phyloP scores from a whole-genome alignment of 139 green algal genomes.

The Haematococcus lacustris region DNA sequence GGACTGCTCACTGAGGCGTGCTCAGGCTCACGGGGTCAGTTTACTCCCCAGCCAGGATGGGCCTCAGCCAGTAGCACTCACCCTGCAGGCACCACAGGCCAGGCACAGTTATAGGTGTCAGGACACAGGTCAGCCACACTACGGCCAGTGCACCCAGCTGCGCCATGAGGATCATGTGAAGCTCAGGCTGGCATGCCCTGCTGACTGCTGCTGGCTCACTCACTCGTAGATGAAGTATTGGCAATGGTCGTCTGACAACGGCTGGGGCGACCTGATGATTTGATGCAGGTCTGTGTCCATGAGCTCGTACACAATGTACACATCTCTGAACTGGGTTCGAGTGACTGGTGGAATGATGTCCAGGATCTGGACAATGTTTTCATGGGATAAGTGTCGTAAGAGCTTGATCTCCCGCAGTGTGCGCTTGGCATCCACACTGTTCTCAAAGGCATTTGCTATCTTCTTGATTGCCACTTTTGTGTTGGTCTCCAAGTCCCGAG shows the following conservation, averaged over 20 bases:
- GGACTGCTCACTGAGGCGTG: no score
- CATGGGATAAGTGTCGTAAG: slow-evolving; percentile 60
- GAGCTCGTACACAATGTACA: slow-evolving; percentile 97
- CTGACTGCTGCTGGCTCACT: no score
- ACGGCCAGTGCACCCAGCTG: no score
- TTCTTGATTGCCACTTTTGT: slow-evolving; percentile 93
- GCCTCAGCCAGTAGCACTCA: no score
- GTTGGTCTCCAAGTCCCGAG: slow-evolving; percentile 37
- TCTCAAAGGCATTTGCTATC: slow-evolving; percentile 92
- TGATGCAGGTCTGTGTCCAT: slow-evolving; percentile 99
- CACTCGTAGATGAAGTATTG: slow-evolving; percentile 90
- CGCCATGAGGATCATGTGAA: no score
- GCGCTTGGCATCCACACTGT: slow-evolving; percentile 83
- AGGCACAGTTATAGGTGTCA: no score
- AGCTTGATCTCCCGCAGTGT: slow-evolving; percentile 95
- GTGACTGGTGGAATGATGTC: slow-evolving; percentile 56
- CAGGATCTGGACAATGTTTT: slow-evolving; percentile 62
- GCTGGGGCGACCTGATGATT: slow-evolving; percentile 93
- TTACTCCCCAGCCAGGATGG: no score
- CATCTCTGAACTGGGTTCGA: slow-evolving; percentile 61
- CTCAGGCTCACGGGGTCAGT: no score
- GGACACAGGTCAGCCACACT: no score
- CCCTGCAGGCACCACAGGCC: no score
- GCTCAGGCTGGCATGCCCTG: no score
- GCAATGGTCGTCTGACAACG: slow-evolving; percentile 89